Percentiles rank a stretch among this genome's conserved stretches.
phyloP scores from a whole-genome alignment of 805 yeast species.

The Nakazawaea pomicola region DNA sequence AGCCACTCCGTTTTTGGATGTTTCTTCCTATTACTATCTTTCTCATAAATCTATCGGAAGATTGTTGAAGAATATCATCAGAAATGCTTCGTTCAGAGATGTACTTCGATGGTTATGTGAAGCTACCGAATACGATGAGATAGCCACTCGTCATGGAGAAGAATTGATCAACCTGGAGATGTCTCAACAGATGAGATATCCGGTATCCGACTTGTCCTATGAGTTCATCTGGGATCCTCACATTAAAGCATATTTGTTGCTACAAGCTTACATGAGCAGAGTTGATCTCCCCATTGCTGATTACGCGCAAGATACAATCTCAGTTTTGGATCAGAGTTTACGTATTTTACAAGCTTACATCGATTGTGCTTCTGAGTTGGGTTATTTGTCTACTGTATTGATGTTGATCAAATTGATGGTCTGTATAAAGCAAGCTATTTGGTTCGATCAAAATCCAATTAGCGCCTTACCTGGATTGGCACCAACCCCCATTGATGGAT shows the following conservation, averaged over 20 bases:
- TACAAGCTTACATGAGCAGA: slow-evolving; percentile 69
- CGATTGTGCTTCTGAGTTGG: slow-evolving; percentile 84
- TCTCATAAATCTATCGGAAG: slow-evolving; percentile 85
- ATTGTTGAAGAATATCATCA: slow-evolving; percentile 48
- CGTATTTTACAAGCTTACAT: slow-evolving; percentile 92
- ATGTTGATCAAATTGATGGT: slow-evolving; percentile 69
- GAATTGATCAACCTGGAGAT: slow-evolving; percentile 81
- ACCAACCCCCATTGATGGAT: slow-evolving; percentile 15
- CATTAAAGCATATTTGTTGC: slow-evolving; percentile 65
- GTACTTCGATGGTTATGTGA: slow-evolving; percentile 58
- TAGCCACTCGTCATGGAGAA: slow-evolving; percentile 90
- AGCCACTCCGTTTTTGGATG: slow-evolving; percentile 78
- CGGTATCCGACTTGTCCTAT: slow-evolving; percentile 49
- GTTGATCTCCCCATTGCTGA: slow-evolving; percentile 89
- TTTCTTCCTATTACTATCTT: slow-evolving; percentile 87
- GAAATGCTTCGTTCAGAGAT: slow-evolving; percentile 46
- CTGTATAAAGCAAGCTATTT: slow-evolving; percentile 80
- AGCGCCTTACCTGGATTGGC: slow-evolving; percentile 47
- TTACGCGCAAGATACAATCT: slow-evolving; percentile 87
- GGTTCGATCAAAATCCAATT: slow-evolving; percentile 78
- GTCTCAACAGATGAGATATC: slow-evolving; percentile 67
- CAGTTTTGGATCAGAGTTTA: slow-evolving; percentile 89
- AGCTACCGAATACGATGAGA: slow-evolving; percentile 75
- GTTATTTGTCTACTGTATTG: slow-evolving; percentile 58
- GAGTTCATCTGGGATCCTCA: slow-evolving; percentile 84